phyloP scores from a whole-genome alignment of 2,329 filamentous ascomycete genomes.

The Penicillium sp. region DNA sequence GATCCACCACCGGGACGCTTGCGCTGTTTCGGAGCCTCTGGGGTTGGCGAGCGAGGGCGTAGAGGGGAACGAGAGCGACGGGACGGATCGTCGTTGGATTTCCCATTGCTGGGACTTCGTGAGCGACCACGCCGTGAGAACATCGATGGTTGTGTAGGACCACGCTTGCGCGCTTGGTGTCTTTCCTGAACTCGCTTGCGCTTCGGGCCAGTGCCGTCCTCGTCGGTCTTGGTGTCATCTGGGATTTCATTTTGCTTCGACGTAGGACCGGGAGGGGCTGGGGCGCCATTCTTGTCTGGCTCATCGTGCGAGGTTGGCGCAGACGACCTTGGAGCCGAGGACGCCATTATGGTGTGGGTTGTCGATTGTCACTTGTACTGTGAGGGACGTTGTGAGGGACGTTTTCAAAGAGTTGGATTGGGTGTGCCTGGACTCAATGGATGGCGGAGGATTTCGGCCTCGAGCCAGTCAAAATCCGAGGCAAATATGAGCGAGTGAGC shows the following conservation, averaged over 20 bases:
- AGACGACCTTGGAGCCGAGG: not conserved
- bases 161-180: conserved; percentile 42
- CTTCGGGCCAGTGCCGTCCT: conserved; percentile 37
- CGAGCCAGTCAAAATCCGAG: no score
- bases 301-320: not conserved
- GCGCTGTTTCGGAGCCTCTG: conserved; percentile 45
- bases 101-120: conserved; percentile 24
- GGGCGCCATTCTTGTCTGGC: conserved; percentile 1
- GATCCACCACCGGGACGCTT: conserved; percentile 54
- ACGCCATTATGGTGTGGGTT: not conserved
- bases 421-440: not conserved
- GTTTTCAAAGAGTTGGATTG: not conserved
- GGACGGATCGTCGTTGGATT: conserved; percentile 30
- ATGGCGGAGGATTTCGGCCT: no score
- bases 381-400: not conserved
- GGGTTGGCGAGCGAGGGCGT: conserved; percentile 47
- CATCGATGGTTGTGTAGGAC: conserved; percentile 42
- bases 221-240: conserved; percentile 31
- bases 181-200: conserved; percentile 46
- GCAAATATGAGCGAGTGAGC: no score
- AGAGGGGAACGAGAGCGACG: conserved; percentile 48
- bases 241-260: conserved; percentile 20
- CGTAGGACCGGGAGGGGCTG: not conserved
- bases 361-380: no score
- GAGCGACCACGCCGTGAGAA: conserved; percentile 46